Evolutionary conservation across 2,329 filamentous ascomycete genomes (phyloP).

Genomic region (Scedosporium boydii): DNA sequence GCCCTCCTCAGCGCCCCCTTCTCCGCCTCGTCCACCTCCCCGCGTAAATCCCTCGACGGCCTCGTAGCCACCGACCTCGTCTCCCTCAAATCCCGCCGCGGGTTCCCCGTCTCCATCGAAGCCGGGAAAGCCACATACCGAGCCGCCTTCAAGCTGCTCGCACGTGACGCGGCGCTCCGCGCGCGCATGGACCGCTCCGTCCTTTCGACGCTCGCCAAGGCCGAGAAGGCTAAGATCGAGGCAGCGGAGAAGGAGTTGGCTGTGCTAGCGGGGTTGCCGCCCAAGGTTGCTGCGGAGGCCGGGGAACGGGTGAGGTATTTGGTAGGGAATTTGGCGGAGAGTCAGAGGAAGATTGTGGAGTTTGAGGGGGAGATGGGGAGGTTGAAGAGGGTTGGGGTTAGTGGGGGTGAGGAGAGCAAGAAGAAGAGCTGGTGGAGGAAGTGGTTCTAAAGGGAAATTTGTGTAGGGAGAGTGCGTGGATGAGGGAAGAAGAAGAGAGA

Average conservation of each 20-base stretch:
- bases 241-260: constrained; percentile 71
- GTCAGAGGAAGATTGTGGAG: constrained; percentile 63
- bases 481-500: too few relatives aligned
- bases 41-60: constrained; percentile 59
- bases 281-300: constrained; percentile 58
- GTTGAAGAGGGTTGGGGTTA: constrained; percentile 57
- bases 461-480: too few relatives aligned
- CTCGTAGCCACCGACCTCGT: constrained; percentile 84
- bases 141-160: constrained; percentile 67
- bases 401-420: not conserved
- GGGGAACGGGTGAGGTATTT: constrained; percentile 60
- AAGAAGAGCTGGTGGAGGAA: not conserved
- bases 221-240: constrained; percentile 64
- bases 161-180: constrained; percentile 61
- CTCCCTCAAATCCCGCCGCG: constrained; percentile 60
- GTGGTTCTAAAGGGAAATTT: not conserved
- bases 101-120: constrained; percentile 67
- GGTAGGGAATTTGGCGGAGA: constrained; percentile 59
- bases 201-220: constrained; percentile 57
- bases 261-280: constrained; percentile 57
- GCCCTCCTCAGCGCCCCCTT: constrained; percentile 71
- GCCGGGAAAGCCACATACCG: constrained; percentile 81
- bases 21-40: constrained; percentile 40
- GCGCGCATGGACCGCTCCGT: constrained; percentile 66
- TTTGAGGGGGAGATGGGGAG: constrained; percentile 63